Percentiles rank a stretch among this genome's conserved stretches.
These are phyloP conservation scores for Rhizophagus clarus DNA, from an alignment of 192 early-diverging fungal species.

Conservation along the genomic window DNA sequence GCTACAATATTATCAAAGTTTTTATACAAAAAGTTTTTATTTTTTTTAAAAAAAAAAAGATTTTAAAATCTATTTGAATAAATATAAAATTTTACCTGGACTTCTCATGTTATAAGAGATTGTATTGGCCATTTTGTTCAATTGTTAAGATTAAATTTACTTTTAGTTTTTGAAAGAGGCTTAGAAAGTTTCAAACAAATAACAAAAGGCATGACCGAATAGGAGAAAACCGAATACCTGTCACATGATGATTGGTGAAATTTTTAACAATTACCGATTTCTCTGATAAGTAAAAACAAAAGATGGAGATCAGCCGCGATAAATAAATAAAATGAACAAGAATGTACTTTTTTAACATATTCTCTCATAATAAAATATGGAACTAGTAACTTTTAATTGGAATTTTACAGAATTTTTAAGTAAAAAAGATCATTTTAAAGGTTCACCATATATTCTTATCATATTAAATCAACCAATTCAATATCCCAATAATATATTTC, in stretches of 20 bases:
- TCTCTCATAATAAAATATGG: too few relatives aligned
- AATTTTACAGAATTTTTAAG: neutral
- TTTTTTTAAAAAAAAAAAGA: too few relatives aligned
- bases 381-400: neutral
- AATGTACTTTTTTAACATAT: too few relatives aligned
- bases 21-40: neutral
- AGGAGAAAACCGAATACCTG: neutral
- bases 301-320: too few relatives aligned
- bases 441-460: neutral
- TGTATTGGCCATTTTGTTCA: neutral
- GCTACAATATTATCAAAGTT: slow-evolving; percentile 46
- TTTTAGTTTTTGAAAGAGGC: too few relatives aligned
- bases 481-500: neutral
- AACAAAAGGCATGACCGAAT: too few relatives aligned
- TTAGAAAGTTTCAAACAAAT: too few relatives aligned
- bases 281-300: neutral
- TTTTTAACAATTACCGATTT: too few relatives aligned
- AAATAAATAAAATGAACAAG: too few relatives aligned
- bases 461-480: slow-evolving; percentile 20
- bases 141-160: neutral
- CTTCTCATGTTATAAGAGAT: neutral
- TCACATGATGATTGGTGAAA: neutral
- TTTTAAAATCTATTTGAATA: neutral
- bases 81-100: neutral
- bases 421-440: neutral